Evolutionary conservation across 140 eudicot species (phyloP), one percentile per base, ranked within the genome.

Genomic region (Cichorium intybus): DNA sequence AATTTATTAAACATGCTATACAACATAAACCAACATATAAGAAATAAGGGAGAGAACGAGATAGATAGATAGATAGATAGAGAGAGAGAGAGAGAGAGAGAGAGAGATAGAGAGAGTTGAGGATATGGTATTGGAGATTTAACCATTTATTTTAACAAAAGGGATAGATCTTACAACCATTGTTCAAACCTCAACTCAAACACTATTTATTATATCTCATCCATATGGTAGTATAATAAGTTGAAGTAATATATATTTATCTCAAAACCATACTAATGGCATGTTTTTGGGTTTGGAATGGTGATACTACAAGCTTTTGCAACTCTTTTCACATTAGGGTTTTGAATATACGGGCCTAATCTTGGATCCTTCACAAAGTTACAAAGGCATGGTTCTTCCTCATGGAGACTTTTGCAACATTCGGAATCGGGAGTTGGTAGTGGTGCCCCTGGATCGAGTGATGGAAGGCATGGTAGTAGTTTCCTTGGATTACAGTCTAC

Each of bases 291-390:
- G 21, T 56, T 22, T 1, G 74, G 74, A 11, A 28, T 41, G 6
- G 17, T 12, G 18, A 69, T 20, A 29, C 74, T 14, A 31, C 74
- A 69, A 14, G 74, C 57, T 26, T 45, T 21, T 56, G 58, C 75
- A 46, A 58, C 75, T 47, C 22, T 49, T 9, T 17, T 6, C 14
- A 49, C 52, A 23, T 43, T 61, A n/a, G 60, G 68, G 21, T 24
- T 5, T 0, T 3, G 1, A 6, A 59, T 43, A 31, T 29, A 15
- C 27, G 17, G 14, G 2, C 16, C 22, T 6, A 1, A 33, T 20
- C 8, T 1, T 0, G 75, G 75, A 60, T 70, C 26, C 52, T 59
- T 59, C 60, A 22, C 41, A 18, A 46, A 70, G 37, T 22, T 1
- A 48, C 75, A 70, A 9, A 70, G 45, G n/a, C 75, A 70, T 1